Base-by-base conservation (phyloP, 2,329 filamentous ascomycete genomes). In the Bimuria novae-zelandiae region DNA sequence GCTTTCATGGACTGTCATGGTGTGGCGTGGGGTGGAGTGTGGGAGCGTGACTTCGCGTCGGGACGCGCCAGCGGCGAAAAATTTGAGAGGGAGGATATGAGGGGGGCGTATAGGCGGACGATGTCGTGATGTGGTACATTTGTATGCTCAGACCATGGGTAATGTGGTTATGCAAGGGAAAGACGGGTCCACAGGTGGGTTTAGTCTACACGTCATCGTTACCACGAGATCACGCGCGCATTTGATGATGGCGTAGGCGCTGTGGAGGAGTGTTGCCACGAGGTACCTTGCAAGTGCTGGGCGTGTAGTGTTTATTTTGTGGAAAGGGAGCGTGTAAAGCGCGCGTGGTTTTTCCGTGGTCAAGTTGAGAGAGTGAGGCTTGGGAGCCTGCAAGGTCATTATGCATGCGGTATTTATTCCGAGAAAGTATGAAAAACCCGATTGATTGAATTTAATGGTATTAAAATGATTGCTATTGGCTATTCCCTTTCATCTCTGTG, bases 141-240 rank as follows among this genome's bases (percentile, higher is more conserved):
- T 39, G 32, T n/a, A 23, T 51, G n/a, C n/a, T n/a, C n/a, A 42
- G 44, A 22, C 39, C 21, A 30, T 43, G 25, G 48, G 57, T 51
- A n/a, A n/a, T n/a, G n/a, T n/a, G n/a, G 54, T 52, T 58, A 57
- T 54, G 59, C 53, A 54, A 52, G 54, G 56, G 54, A 54, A 16
- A n/a, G 22, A n/a, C 30, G 33, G 22, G 11, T 33, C 11, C 23
- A 22, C 16, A 12, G n/a, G n/a, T n/a, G n/a, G n/a, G n/a, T n/a
- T 17, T 44, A 67, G 61, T 68, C 65, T 68, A 57, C 46, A 69
- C 68, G 68, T 69, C 68, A 70, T 69, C 29, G 56, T 68, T 64
- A 52, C 41, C 44, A n/a, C 43, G 41, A 30, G 43, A 55, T 29
- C 46, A n/a, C 6, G 29, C 19, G 37, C 6, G 11, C 7, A 17